Evolutionary conservation across 305 asterid species (phyloP).

Genomic region (Fraxinus latifolia): DNA sequence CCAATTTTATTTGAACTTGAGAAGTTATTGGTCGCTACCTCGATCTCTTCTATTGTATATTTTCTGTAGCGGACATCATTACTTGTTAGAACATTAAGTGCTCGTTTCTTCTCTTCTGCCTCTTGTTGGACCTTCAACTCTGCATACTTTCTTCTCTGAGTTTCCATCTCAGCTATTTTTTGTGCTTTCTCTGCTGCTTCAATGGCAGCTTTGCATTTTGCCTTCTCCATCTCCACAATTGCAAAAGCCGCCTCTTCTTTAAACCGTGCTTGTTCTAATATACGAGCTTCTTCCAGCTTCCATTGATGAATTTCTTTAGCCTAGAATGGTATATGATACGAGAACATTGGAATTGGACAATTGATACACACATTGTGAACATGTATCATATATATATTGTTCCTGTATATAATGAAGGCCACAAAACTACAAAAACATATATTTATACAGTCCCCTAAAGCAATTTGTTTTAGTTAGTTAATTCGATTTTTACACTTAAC

Average conservation of each 20-base stretch:
- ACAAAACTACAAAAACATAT: not conserved
- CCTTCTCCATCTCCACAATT: conserved; percentile 59
- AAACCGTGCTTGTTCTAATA: conserved; percentile 47
- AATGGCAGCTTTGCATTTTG: conserved; percentile 66
- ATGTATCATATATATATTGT: not conserved
- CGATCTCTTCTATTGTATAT: conserved; percentile 59
- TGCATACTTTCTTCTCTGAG: conserved; percentile 48
- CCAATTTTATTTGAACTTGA: conserved; percentile 55
- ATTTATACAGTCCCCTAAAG: not conserved
- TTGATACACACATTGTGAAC: not conserved
- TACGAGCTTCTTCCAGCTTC: conserved; percentile 41
- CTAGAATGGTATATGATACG: not conserved
- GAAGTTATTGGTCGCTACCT: conserved; percentile 52
- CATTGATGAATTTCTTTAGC: conserved; percentile 22
- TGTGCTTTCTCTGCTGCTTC: conserved; percentile 76
- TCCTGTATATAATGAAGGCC: not conserved
- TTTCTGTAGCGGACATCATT: conserved; percentile 55
- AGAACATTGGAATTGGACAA: not conserved
- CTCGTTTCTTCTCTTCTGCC: conserved; percentile 47
- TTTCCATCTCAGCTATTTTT: conserved; percentile 60
- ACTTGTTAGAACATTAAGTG: conserved; percentile 40
- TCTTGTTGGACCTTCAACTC: conserved; percentile 55
- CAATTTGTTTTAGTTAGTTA: not conserved
- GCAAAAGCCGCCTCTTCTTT: conserved; percentile 55
- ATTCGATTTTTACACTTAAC: not conserved